A percentile compares a stretch with the other conserved stretches of the same genome.
Conservation (phyloP, 1,284 basidiomycete genomes). For the Sutorius eximius region DNA sequence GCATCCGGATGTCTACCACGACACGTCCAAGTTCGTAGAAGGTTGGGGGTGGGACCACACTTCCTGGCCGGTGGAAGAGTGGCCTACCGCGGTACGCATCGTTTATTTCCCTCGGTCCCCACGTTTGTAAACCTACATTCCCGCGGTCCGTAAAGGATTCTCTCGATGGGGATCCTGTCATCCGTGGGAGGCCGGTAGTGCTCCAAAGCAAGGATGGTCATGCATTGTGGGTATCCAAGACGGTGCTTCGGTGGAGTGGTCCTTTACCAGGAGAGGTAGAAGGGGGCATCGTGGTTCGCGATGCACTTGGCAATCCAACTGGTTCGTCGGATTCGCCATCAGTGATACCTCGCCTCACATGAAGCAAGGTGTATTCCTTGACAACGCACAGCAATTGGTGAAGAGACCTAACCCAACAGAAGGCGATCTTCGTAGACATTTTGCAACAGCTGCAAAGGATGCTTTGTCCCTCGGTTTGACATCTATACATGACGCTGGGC, state of each 20-base stretch:
- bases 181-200: constrained; percentile 68
- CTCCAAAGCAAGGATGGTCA: constrained; percentile 88
- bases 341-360: constrained; percentile 2
- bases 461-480: constrained; percentile 74
- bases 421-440: constrained; percentile 60
- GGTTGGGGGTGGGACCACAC: constrained; percentile 96
- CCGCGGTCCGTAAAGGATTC: constrained; percentile 50
- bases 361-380: constrained; percentile 59
- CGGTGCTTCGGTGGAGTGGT: constrained; percentile 57
- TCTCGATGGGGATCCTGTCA: constrained; percentile 67
- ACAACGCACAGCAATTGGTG: constrained; percentile 70
- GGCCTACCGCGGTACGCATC: constrained; percentile 68
- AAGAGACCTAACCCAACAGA: constrained; percentile 66
- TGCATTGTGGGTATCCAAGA: constrained; percentile 81
- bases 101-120: background rate
- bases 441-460: constrained; percentile 64
- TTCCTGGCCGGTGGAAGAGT: constrained; percentile 60
- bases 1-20: constrained; percentile 52
- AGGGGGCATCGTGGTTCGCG: constrained; percentile 80
- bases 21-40: constrained; percentile 66
- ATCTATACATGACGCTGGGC: constrained; percentile 81
- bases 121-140: constrained; percentile 1
- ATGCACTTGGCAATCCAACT: constrained; percentile 68
- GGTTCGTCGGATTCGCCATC: constrained; percentile 44
- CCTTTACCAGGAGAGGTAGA: constrained; percentile 66